Evolutionary conservation across 257 asterid species (phyloP).

Genomic region (Perilla frutescens): DNA sequence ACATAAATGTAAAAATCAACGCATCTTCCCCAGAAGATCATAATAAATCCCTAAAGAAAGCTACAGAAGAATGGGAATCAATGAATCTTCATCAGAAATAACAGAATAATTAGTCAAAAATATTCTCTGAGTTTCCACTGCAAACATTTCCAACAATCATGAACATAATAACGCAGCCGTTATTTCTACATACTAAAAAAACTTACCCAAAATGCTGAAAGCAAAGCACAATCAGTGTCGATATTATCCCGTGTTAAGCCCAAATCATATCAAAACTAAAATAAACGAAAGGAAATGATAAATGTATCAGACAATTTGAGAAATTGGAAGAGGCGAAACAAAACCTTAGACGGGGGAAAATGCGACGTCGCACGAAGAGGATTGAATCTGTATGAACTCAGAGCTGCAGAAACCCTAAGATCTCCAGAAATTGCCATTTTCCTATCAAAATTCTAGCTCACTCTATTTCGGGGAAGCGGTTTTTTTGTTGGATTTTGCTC

Average conservation of each 20-base stretch:
- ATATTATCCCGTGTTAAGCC: background rate
- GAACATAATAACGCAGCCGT: background rate
- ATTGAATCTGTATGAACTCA: conserved; percentile 61
- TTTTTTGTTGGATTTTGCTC: conserved; percentile 24
- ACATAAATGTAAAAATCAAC: background rate
- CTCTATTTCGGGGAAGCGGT: background rate
- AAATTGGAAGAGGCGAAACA: conserved; percentile 24
- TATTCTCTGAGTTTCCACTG: background rate
- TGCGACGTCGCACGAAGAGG: conserved; percentile 52
- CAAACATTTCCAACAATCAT: conserved; percentile 4
- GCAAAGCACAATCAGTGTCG: background rate
- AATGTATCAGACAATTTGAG: background rate
- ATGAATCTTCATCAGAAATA: background rate
- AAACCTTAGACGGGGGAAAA: conserved; percentile 72
- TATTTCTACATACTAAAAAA: background rate
- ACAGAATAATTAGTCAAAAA: background rate
- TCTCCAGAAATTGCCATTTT: conserved; percentile 73
- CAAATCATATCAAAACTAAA: background rate
- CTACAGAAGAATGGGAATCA: background rate
- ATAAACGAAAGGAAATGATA: background rate
- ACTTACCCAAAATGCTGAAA: conserved; percentile 12
- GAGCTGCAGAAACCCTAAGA: conserved; percentile 76
- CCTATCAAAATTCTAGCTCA: conserved; percentile 17
- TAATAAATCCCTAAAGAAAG: no score
- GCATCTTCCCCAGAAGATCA: background rate